Evolutionary conservation across 495 filamentous ascomycete species (phyloP), one percentile per base, ranked within the genome.

Genomic region (Hypoxylon crocopeplum): DNA sequence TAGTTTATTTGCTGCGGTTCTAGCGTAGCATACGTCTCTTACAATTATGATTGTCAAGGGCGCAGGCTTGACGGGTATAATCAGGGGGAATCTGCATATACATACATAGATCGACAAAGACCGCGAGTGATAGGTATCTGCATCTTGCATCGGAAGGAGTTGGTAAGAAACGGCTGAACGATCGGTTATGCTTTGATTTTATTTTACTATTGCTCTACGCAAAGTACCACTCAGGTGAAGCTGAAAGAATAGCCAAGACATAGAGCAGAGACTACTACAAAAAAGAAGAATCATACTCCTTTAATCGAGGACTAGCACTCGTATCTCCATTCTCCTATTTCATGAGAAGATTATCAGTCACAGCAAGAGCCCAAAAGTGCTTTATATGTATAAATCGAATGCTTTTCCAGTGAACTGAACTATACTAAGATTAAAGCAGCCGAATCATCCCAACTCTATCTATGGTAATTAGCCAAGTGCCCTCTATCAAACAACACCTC

Each of bases 371-470:
- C 13, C 34, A 7, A 13, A 5, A n/a, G 15, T 13, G n/a, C 34
- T 2, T 19, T 38, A 5, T 16, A 17, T 38, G 6, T 16, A 19
- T 38, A 19, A 7, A 19, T 19, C 20, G n/a, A 34, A 49, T 33
- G 55, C 40, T 56, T 56, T 56, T 61, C 39, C 45, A 24, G 45
- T 56, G 13, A 62, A 62, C 47, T 48, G 15, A 41, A 34, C 29
- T 52, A 59, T 32, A 47, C 13, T 45, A 33, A 21, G 3, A 47
- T 34, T 34, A 36, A 36, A 15, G 5, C 32, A 48, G 11, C 32
- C 32, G 10, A 48, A 48, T 4, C 41, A 45, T 19, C 8, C 7
- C 32, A 56, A 62, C 30, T 55, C 46, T 55, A 39, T 24, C 46
- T 55, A 39, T 24, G 22, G 8, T 42, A 46, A 36, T 33, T 46